phyloP scores from a whole-genome alignment of 1,284 basidiomycete species.

The Pholiota adiposa region DNA sequence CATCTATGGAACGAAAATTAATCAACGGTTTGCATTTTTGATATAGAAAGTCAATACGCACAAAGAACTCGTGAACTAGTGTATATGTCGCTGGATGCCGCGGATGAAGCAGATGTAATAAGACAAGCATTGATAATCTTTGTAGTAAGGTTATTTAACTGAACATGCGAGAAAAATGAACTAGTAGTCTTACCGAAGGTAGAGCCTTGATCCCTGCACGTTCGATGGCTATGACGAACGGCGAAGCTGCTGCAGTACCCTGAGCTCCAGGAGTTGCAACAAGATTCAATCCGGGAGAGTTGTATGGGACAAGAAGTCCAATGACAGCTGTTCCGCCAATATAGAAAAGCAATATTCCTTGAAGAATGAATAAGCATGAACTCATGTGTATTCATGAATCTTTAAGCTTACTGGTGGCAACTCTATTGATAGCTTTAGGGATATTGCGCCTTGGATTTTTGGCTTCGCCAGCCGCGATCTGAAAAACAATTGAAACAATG shows the following conservation, averaged over 20 bases:
- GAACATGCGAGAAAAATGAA: background rate
- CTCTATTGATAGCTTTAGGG: constrained; percentile 67
- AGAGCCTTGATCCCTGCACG: constrained; percentile 76
- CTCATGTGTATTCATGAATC: background rate
- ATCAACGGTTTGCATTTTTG: background rate
- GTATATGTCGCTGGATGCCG: constrained; percentile 84
- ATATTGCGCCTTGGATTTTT: constrained; percentile 74
- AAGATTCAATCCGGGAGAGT: constrained; percentile 59
- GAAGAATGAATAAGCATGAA: background rate
- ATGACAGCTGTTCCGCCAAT: constrained; percentile 69
- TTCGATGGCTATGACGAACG: constrained; percentile 83
- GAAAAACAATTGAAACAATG: background rate
- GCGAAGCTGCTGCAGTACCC: constrained; percentile 73
- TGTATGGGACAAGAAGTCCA: constrained; percentile 78
- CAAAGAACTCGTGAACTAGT: constrained; percentile 82
- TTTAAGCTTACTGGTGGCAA: constrained; percentile 65
- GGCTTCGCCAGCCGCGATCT: constrained; percentile 83
- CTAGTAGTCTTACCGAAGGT: constrained; percentile 52
- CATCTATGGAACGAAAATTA: constrained; percentile 50
- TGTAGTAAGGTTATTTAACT: background rate
- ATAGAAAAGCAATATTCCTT: constrained; percentile 68
- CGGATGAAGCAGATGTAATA: constrained; percentile 86
- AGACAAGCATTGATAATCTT: constrained; percentile 88
- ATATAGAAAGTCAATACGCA: constrained; percentile 27
- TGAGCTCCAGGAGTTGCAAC: constrained; percentile 21